Evolutionary conservation across 768 basidiomycete genomes (phyloP), one percentile per base, ranked within the genome.

Genomic region (Kondoa malvinella): DNA sequence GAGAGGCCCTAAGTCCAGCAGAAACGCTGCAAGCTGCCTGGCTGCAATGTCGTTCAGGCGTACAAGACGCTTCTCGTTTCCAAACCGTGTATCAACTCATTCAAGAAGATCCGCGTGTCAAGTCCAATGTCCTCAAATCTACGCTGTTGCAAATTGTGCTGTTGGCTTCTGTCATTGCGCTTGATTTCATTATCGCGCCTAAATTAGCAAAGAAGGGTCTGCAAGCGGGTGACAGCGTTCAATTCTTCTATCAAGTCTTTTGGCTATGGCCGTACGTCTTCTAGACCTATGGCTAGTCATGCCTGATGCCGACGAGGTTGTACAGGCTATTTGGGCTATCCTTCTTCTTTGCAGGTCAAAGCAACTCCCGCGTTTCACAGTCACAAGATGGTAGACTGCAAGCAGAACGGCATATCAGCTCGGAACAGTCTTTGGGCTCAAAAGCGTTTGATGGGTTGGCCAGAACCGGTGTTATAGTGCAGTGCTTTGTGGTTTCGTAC

Each of bases 401-500:
- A 63, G 30, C 29, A 63, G 29, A 25, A 25, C 58, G 58, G 25
- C 58, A 25, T 31, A 25, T 33, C 58, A 60, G 58, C 12, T 14
- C 14, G 25, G 25, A 14, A 31, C 58, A 25, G 58, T 14, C 4
- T 63, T 14, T 25, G 27, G 61, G 12, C 57, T 21, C 27, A 27
- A 63, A 63, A 33, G 30, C 31, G 3, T 32, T 63, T 17, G 32
- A 63, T 32, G 16, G 27, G 17, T 33, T 63, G 12, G 15, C 61
- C 72, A 82, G 88, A 21, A 81, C 81, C 2, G 83, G 89, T 66
- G 89, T 91, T 87, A 82, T 89, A 30, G 77, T 83, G 74, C 88
- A 87, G 1, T 87, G 86, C 4, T 78, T 88, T 26, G 74, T 83
- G 4, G 77, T 89, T 15, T 86, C 86, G 1, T 84, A 86, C 68